phyloP scores from a whole-genome alignment of 139 green algal species.

The Microglena sp. region DNA sequence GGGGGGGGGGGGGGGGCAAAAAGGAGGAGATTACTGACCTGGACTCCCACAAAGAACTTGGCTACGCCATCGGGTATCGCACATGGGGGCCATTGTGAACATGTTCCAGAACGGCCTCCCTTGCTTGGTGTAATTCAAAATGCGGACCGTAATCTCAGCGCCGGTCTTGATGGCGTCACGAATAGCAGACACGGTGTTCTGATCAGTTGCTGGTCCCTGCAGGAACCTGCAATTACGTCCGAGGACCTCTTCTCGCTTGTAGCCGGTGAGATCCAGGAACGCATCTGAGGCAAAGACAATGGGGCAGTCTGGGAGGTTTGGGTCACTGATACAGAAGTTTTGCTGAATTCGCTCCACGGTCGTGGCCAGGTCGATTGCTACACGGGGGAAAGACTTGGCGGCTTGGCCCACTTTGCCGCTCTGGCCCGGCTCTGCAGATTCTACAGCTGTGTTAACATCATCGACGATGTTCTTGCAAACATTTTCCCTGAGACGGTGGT shows the following conservation, averaged over 20 bases:
- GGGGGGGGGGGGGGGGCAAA: no score
- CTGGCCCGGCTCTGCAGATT: slow-evolving; percentile 12
- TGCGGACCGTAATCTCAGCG: slow-evolving; percentile 70
- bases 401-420: neutral
- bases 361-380: slow-evolving; percentile 88
- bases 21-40: slow-evolving; percentile 15
- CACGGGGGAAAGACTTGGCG: slow-evolving; percentile 64
- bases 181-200: slow-evolving; percentile 61
- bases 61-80: slow-evolving; percentile 61
- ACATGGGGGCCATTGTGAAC: slow-evolving; percentile 89
- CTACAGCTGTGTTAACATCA: slow-evolving; percentile 56
- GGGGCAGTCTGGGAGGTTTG: slow-evolving; percentile 89
- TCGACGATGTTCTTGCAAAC: slow-evolving; percentile 69
- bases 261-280: slow-evolving; percentile 88
- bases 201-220: slow-evolving; percentile 80
- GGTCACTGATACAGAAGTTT: slow-evolving; percentile 94
- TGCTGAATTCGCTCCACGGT: slow-evolving; percentile 96
- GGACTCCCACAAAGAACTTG: slow-evolving; percentile 88
- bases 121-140: slow-evolving; percentile 86
- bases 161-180: slow-evolving; percentile 60
- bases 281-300: slow-evolving; percentile 90
- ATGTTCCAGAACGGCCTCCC: slow-evolving; percentile 95
- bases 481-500: slow-evolving; percentile 69
- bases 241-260: slow-evolving; percentile 85
- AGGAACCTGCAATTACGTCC: slow-evolving; percentile 82